Base-by-base conservation (phyloP, 2,329 filamentous ascomycete genomes). In the Claviceps digitariae region DNA sequence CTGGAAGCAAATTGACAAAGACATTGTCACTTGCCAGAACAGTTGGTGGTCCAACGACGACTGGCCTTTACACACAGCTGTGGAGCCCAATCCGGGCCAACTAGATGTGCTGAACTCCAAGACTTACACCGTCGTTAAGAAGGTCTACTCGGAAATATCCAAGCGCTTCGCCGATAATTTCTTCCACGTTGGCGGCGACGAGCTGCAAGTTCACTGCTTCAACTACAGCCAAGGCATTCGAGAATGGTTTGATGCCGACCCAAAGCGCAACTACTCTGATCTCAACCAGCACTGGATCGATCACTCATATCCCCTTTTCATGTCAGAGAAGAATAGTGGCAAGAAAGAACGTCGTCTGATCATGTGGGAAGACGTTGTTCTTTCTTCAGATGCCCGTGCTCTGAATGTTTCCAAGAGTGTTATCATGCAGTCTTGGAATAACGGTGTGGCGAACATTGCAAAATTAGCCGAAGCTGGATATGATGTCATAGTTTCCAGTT, bases 31-130 rank as follows among this genome's bases (percentile, higher is more conserved):
- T 1, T 82, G 78, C 63, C 66, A 64, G 20, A 66, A 81, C 62
- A 74, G 73, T 23, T 82, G 78, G 78, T 82, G 78, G 78, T 78
- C 75, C 40, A 81, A 81, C 61, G 78, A 82, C 54, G 64, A 69
- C 57, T 81, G 72, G 72, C 55, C 70, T 1, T 59, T 68, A 7
- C 76, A 80, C 60, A 79, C 76, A 1, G 75, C 31, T 13, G 74
- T 79, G 9, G 66, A 79, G 65, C 77, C 77, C 1, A 78, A 76
- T 59, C 77, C 77, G 0, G 77, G 77, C 21, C 76, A 79, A 56
- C 70, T 79, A 50, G 76, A 79, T 55, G 74, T 78, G 50, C 66
- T 79, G 54, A 75, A 78, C 63, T 69, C 74, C 66, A 74, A 74
- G 58, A 79, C 76, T 3, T 79, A 79, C 60, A 70, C 76, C 31